Evolutionary conservation across 202 grass and related monocot genomes (phyloP), one percentile per base, ranked within the genome.

Genomic region (Zoysia matrella): DNA sequence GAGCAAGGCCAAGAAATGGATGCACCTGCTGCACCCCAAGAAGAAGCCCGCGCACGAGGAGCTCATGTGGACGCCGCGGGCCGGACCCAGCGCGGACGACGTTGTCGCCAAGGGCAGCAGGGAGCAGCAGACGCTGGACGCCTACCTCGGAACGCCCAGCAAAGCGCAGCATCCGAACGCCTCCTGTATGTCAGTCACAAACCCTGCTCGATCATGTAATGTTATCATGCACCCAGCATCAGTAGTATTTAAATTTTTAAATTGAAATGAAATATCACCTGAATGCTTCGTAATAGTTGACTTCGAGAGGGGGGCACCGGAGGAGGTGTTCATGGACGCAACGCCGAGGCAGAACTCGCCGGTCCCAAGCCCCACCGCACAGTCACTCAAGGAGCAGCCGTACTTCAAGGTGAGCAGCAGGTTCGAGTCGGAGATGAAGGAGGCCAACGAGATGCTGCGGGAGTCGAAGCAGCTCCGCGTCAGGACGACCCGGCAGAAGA

Each of bases 1-100:
- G 74, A 94, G 90, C 60, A 94, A 94, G 84, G 90, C 92, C 22
- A 98, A 90, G 90, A 98, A 93, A 87, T 95, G 90, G 95, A 93
- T 87, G 48, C 81, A 93, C 45, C 68, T 94, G 57, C 84, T 93
- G 80, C 95, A 90, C 76, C 79, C 74, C 69, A 93, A 88, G 63
- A 98, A 89, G 79, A 91, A 84, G 83, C 83, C 88, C 3, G 72
- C 71, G 0, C 78, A 81, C 0, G 89, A 87, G 41, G 82, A 84
- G 47, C 52, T 78, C 54, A 86, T 73, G 79, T 86, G 85, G 79
- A 94, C 80, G 15, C 84, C 84, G 4, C 66, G 77, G 60, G 57
- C 72, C 7, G 83, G 77, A 62, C 69, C 83, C 45, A 67, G 67
- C 16, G 76, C 73, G 7, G 79, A 81, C 0, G 82, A 80, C 22